Percentiles rank a stretch among this genome's conserved stretches.
Conservation (phyloP, 176 grass and related monocot genomes). For the Bolboschoenus planiculmis region DNA sequence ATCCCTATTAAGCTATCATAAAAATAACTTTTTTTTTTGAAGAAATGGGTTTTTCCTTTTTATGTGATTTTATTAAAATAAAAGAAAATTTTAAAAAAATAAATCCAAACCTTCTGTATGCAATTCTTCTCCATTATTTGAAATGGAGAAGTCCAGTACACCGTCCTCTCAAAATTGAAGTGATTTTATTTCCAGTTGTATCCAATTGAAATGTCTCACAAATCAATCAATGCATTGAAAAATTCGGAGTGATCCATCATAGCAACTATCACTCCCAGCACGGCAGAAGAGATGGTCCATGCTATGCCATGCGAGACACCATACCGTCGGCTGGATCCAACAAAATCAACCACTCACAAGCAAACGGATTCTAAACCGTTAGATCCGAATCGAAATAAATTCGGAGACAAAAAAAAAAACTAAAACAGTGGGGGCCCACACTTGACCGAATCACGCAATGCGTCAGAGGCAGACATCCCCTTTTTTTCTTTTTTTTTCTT, state of each 20-base stretch:
- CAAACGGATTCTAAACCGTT: neutral
- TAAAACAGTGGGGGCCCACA: neutral
- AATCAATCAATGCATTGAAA: too few relatives aligned
- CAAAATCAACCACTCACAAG: neutral
- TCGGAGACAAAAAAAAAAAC: neutral
- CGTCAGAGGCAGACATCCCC: neutral
- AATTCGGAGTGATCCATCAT: too few relatives aligned
- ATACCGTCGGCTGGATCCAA: neutral
- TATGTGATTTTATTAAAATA: too few relatives aligned
- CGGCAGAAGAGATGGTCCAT: too few relatives aligned
- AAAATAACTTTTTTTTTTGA: too few relatives aligned
- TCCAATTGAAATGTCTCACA: neutral
- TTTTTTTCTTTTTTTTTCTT: too few relatives aligned
- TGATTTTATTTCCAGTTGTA: neutral
- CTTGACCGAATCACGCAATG: neutral
- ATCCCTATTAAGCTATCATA: too few relatives aligned
- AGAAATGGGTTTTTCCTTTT: too few relatives aligned
- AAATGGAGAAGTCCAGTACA: neutral
- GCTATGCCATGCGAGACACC: neutral
- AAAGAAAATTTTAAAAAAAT: too few relatives aligned
- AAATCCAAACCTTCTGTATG: neutral
- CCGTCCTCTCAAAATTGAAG: neutral
- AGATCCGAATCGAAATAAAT: neutral
- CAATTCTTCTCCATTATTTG: neutral
- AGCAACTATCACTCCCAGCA: too few relatives aligned